Percentiles rank a stretch among this genome's conserved stretches.
Conservation (phyloP, 371 early-diverging fungal genomes). For the Rhizopus arrhizus region DNA sequence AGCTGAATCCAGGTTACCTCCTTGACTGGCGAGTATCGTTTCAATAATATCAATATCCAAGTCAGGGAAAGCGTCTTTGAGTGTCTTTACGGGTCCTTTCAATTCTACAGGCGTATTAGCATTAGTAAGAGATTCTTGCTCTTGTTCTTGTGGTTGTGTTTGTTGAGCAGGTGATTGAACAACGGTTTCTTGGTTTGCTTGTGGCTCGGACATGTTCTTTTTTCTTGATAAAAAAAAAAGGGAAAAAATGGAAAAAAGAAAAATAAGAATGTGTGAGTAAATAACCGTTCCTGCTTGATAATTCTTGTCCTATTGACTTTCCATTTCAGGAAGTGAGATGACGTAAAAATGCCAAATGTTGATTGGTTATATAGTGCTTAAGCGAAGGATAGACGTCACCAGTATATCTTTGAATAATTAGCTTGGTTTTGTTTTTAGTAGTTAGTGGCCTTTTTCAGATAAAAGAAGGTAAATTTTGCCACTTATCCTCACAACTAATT, state of each 20-base stretch:
- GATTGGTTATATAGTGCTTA: no score
- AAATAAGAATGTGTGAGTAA: neutral
- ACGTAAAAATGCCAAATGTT: no score
- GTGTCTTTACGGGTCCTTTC: slow-evolving; percentile 22
- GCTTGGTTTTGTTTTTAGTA: no score
- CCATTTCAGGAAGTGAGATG: neutral
- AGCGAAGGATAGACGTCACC: no score
- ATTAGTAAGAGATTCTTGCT: no score
- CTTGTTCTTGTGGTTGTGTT: no score
- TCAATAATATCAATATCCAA: slow-evolving; percentile 42
- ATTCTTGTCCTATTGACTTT: no score
- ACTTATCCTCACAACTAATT: no score
- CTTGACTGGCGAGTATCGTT: slow-evolving; percentile 35
- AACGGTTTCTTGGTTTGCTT: neutral
- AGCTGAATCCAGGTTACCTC: slow-evolving; percentile 30
- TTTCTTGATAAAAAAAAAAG: neutral
- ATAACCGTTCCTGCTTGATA: neutral
- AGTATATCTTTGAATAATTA: no score
- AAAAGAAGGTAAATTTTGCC: no score
- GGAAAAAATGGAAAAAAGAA: neutral
- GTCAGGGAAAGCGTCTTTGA: slow-evolving; percentile 42
- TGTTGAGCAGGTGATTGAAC: neutral
- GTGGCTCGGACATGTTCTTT: neutral
- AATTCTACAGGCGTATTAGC: slow-evolving; percentile 2
- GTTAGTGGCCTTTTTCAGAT: no score